Percentiles rank a stretch among this genome's conserved stretches.
These are phyloP conservation scores for Phlebiopsis gigantea DNA, from an alignment of 768 basidiomycete species.

Conservation along the genomic window DNA sequence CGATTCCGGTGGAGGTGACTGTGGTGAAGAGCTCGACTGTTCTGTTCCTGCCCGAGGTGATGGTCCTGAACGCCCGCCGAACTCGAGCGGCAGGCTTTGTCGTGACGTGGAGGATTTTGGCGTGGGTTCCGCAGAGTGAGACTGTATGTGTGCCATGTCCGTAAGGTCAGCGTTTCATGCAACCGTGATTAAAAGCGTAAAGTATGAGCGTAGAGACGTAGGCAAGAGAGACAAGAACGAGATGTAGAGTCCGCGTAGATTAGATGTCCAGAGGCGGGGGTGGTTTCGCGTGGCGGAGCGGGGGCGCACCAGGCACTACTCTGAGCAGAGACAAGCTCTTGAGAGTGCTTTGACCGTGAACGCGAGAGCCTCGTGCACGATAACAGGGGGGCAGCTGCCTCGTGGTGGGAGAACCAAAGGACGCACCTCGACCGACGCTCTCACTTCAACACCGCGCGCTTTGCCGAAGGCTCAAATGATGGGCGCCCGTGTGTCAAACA, in stretches of 20 bases:
- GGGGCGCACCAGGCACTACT: slow-evolving; percentile 21
- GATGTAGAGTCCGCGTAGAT: slow-evolving; percentile 17
- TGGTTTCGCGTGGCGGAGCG: slow-evolving; percentile 14
- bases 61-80: slow-evolving; percentile 3
- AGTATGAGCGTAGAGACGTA: slow-evolving; percentile 16
- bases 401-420: slow-evolving; percentile 17
- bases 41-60: slow-evolving; percentile 8
- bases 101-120: slow-evolving; percentile 24
- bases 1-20: slow-evolving; percentile 22
- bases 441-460: neutral
- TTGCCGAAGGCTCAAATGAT: neutral
- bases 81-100: slow-evolving; percentile 17
- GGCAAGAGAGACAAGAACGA: slow-evolving; percentile 9
- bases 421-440: slow-evolving; percentile 4
- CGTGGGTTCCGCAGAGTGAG: slow-evolving; percentile 17
- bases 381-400: slow-evolving; percentile 20
- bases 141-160: slow-evolving; percentile 27
- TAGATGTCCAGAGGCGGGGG: slow-evolving; percentile 15
- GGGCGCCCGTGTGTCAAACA: neutral
- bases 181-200: slow-evolving; percentile 13
- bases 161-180: slow-evolving; percentile 25
- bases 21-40: slow-evolving; percentile 18
- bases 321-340: slow-evolving; percentile 23
- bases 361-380: slow-evolving; percentile 26
- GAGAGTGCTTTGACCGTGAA: slow-evolving; percentile 22